Evolutionary conservation across 192 early-diverging fungal species (phyloP), one percentile per base, ranked within the genome.

Genomic region (Linnemannia schmuckeri): DNA sequence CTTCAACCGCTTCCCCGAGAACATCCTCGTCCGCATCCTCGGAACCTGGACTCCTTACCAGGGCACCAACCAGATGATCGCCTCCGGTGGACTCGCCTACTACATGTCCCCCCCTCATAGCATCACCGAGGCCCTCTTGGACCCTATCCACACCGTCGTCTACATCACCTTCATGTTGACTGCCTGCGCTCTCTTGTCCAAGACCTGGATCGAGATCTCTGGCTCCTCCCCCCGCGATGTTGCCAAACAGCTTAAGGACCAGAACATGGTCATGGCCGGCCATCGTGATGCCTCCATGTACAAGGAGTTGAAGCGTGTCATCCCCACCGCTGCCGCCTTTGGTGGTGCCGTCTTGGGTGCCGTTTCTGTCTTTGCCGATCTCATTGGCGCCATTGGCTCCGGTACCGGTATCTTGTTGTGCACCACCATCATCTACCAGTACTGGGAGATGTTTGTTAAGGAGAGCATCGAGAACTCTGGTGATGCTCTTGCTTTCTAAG

Each of bases 281-380:
- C 94, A 98, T 88, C 95, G 98, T 86, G 98, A 98, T 79, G 94
- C 91, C 24, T 96, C 97, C 75, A 96, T 98, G 96, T 99, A 99
- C 94, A 99, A 99, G 95, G 98, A 99, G 93, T 93, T 99, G 85
- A 99, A 99, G 95, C 94, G 97, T 78, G 94, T 99, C 72, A 99
- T 99, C 87, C 99, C 99, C 18, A 97, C 96, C 72, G 99, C 99
- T 73, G 99, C 99, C 30, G 95, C 96, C 61, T 97, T 99, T 78
- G 99, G 99, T 83, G 99, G 99, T 80, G 95, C 99, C 30, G 97
- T 96, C 88, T 96, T 99, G 89, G 99, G 98, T 75, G 95, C 96
- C 33, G 90, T 99, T 74, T 97, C 96, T 66, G 98, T 99, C 61
- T 90, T 96, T 88, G 99, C 99, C 35, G 99, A 99, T 92, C 93